phyloP scores from a whole-genome alignment of 2,329 filamentous ascomycete species.

The Hypoxylon sp. region DNA sequence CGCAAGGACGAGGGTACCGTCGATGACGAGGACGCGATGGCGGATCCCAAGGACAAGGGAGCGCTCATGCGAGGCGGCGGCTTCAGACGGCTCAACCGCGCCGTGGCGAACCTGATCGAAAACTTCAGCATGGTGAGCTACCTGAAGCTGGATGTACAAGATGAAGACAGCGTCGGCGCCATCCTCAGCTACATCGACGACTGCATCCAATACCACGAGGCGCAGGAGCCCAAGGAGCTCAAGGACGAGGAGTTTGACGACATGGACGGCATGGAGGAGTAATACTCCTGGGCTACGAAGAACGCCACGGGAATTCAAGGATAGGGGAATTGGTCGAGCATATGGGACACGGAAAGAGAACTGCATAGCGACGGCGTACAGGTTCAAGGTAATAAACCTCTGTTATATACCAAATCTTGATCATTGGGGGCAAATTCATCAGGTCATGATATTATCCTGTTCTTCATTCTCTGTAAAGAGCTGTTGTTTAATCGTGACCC shows the following conservation, averaged over 20 bases:
- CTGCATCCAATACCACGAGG: slow-evolving; percentile 53
- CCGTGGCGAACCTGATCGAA: slow-evolving; percentile 90
- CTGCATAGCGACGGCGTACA: slow-evolving; percentile 45
- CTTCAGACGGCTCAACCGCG: slow-evolving; percentile 83
- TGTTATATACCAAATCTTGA: slow-evolving; percentile 34
- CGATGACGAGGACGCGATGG: slow-evolving; percentile 60
- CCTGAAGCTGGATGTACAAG: slow-evolving; percentile 84
- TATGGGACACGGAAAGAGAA: background rate
- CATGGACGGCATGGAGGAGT: slow-evolving; percentile 22
- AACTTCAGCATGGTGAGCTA: slow-evolving; percentile 99
- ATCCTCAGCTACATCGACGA: slow-evolving; percentile 64
- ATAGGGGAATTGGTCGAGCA: background rate
- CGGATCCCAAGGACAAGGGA: slow-evolving; percentile 70
- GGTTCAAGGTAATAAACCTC: slow-evolving; percentile 14
- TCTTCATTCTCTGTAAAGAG: slow-evolving; percentile 29
- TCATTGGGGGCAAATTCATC: slow-evolving; percentile 10
- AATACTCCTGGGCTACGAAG: background rate
- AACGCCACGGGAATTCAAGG: background rate
- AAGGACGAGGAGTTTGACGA: slow-evolving; percentile 46
- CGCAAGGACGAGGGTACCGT: slow-evolving; percentile 49
- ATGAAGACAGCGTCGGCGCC: slow-evolving; percentile 87
- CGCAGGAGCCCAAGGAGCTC: slow-evolving; percentile 47
- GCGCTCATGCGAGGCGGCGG: slow-evolving; percentile 81
- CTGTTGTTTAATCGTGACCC: slow-evolving; percentile 22
- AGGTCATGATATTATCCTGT: slow-evolving; percentile 10